Evolutionary conservation across 768 basidiomycete genomes (phyloP).

Genomic region (Lentinus tigrinus): DNA sequence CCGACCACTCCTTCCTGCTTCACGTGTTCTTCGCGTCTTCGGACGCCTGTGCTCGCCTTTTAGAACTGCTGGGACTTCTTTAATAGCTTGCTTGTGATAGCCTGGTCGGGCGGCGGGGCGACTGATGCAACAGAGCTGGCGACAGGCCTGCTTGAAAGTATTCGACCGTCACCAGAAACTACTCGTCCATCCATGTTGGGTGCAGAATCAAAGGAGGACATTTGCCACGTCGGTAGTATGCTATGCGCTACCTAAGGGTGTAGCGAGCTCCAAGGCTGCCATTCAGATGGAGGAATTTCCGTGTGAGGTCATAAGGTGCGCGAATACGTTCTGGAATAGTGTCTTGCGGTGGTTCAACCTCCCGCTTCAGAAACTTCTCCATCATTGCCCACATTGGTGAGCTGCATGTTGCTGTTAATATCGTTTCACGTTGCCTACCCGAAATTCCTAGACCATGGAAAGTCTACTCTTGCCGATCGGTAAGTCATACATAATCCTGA

Average conservation of each 20-base stretch:
- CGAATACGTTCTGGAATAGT: slow-evolving; percentile 3
- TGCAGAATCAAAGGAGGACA: slow-evolving; percentile 24
- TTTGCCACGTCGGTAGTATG: slow-evolving; percentile 31
- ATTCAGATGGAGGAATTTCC: slow-evolving; percentile 61
- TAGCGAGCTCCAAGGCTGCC: slow-evolving; percentile 28
- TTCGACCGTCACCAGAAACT: slow-evolving; percentile 15
- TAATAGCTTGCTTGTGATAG: not conserved
- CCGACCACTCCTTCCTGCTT: not conserved
- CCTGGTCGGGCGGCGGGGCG: not conserved
- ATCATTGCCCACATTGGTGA: slow-evolving; percentile 95
- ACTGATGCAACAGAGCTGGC: slow-evolving; percentile 26
- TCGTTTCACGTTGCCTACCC: not conserved
- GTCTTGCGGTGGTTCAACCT: not conserved
- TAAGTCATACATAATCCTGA: slow-evolving; percentile 30
- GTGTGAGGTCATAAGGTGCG: slow-evolving; percentile 66
- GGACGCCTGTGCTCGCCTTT: not conserved
- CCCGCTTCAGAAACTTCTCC: slow-evolving; percentile 73
- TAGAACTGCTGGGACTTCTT: not conserved
- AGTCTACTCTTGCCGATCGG: slow-evolving; percentile 91
- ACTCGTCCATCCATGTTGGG: slow-evolving; percentile 41
- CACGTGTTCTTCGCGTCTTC: not conserved
- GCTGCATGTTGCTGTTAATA: not conserved
- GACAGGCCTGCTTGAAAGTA: slow-evolving; percentile 23
- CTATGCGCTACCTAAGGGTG: slow-evolving; percentile 29
- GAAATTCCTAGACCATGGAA: slow-evolving; percentile 74